Percentiles rank a stretch among this genome's conserved stretches.
These are phyloP conservation scores for Ganoderma lucidum DNA, from an alignment of 1,284 basidiomycete genomes.

Conservation along the genomic window DNA sequence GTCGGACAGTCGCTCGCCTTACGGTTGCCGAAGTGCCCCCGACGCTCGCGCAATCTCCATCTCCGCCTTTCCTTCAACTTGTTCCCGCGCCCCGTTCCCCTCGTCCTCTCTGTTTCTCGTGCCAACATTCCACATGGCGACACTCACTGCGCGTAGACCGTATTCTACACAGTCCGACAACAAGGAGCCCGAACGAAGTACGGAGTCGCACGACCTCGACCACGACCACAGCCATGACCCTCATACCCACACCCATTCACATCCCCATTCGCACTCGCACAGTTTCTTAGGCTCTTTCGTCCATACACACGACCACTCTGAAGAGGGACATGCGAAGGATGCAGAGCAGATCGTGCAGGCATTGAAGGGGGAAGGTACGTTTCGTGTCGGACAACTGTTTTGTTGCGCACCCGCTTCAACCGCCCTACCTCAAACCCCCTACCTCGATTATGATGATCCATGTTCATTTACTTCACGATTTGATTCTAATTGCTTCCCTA, in stretches of 20 bases:
- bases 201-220: slow-evolving; percentile 25
- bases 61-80: neutral
- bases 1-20: slow-evolving; percentile 4
- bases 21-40: slow-evolving; percentile 21
- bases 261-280: slow-evolving; percentile 65
- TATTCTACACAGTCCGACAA: slow-evolving; percentile 41
- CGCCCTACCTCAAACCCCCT: too few species aligned
- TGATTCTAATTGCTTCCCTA: neutral
- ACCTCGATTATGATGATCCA: too few species aligned
- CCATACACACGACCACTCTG: slow-evolving; percentile 73
- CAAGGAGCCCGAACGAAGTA: slow-evolving; percentile 36
- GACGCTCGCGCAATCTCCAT: slow-evolving; percentile 23
- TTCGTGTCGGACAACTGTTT: neutral
- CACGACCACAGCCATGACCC: slow-evolving; percentile 41
- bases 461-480: neutral
- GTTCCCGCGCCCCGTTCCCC: slow-evolving; percentile 1
- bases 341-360: slow-evolving; percentile 80
- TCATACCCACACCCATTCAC: slow-evolving; percentile 44
- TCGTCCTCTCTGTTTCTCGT: slow-evolving; percentile 6
- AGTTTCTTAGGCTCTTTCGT: slow-evolving; percentile 55
- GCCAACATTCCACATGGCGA: slow-evolving; percentile 29
- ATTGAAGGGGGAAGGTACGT: slow-evolving; percentile 70
- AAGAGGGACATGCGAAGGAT: slow-evolving; percentile 69
- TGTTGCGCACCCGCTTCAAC: neutral
- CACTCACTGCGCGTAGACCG: slow-evolving; percentile 32